These are phyloP conservation scores for fission yeast (Schizosaccharomyces pombe) DNA, from an alignment of 805 yeast genomes.

Conservation along the genomic window DNA sequence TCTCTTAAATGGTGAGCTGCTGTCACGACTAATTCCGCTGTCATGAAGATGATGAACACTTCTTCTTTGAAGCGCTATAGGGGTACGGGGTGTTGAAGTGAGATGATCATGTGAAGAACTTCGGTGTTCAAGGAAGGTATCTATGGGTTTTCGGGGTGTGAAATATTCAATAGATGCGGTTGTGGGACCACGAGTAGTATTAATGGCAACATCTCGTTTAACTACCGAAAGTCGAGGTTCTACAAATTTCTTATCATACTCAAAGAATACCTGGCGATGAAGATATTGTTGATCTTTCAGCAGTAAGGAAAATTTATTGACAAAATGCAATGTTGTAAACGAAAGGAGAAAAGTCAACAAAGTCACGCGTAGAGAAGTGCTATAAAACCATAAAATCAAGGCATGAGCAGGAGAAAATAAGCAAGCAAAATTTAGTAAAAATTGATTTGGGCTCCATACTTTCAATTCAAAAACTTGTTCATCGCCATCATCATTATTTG, in stretches of 20 bases:
- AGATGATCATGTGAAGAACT: not conserved
- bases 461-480: not conserved
- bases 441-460: not conserved
- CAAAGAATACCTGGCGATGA: constrained; percentile 1
- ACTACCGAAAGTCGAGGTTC: constrained; percentile 2
- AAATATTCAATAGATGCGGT: not conserved
- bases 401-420: not conserved
- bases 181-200: not conserved
- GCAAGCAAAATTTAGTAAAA: not conserved
- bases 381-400: not conserved
- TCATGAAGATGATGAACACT: not conserved
- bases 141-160: not conserved
- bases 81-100: not conserved
- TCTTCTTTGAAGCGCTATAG: not conserved
- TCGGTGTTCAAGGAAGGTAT: not conserved
- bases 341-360: not conserved
- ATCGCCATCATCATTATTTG: not conserved
- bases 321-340: not conserved
- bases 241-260: constrained; percentile 2
- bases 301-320: not conserved
- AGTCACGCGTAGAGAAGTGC: not conserved
- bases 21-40: not conserved
- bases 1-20: not conserved
- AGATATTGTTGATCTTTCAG: not conserved
- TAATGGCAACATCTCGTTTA: constrained; percentile 2